Conservation (phyloP, 108 stramenopile species). For the Conticribra guillardii region DNA sequence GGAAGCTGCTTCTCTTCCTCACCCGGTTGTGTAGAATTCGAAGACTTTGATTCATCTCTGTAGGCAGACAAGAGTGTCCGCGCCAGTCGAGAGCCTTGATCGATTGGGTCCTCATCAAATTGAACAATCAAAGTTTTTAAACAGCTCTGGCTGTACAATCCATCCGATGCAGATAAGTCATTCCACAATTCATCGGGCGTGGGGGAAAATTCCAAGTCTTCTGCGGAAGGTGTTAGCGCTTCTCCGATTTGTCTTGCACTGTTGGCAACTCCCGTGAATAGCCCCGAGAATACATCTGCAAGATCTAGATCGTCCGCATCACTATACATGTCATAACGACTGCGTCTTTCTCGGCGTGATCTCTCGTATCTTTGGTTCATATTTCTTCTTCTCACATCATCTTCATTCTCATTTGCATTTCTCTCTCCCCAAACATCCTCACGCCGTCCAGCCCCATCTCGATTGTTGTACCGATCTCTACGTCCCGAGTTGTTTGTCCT, state of each 20-base stretch:
- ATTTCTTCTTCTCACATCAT: conserved; percentile 18
- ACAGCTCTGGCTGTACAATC: conserved; percentile 50
- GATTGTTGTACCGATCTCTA: background rate
- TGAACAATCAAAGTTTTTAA: conserved; percentile 80
- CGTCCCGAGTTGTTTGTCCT: conserved; percentile 2
- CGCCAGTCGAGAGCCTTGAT: conserved; percentile 80
- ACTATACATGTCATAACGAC: conserved; percentile 23
- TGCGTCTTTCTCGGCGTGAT: conserved; percentile 29
- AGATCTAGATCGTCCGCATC: conserved; percentile 67
- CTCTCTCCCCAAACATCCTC: conserved; percentile 36
- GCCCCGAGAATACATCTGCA: conserved; percentile 65
- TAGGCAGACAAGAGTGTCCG: conserved; percentile 36
- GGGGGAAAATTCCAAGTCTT: conserved; percentile 78
- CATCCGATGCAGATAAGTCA: conserved; percentile 43
- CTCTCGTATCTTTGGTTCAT: conserved; percentile 12
- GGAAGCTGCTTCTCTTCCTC: conserved; percentile 25
- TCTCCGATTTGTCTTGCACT: conserved; percentile 51
- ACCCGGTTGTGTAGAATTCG: conserved; percentile 4
- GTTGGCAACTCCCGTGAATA: conserved; percentile 46
- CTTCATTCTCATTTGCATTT: conserved; percentile 29
- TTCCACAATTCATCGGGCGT: conserved; percentile 80
- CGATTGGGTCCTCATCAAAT: conserved; percentile 81
- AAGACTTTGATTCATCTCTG: conserved; percentile 4
- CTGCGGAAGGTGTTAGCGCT: conserved; percentile 65
- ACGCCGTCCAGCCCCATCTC: conserved; percentile 31